A percentile compares a stretch with the other conserved stretches of the same genome.
These are phyloP conservation scores for Arxiozyma heterogenica DNA, from an alignment of 1,139 yeast genomes.

Conservation along the genomic window DNA sequence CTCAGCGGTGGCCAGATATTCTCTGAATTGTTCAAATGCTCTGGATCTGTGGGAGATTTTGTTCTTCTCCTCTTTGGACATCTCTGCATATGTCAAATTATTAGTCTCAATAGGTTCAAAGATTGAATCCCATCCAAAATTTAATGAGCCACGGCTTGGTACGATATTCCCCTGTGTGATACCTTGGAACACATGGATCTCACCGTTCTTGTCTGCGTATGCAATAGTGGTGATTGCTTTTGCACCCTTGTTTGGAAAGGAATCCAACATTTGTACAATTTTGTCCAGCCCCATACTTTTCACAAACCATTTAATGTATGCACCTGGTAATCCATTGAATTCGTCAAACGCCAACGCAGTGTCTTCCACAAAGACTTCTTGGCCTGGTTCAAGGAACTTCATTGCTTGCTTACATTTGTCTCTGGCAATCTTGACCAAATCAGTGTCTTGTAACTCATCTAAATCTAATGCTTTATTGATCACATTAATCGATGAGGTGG, in stretches of 20 bases:
- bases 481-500: constrained; percentile 35
- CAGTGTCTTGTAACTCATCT: constrained; percentile 82
- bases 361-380: constrained; percentile 91
- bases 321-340: constrained; percentile 83
- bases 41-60: constrained; percentile 75
- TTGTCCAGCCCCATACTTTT: constrained; percentile 63
- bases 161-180: constrained; percentile 75
- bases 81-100: constrained; percentile 78
- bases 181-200: constrained; percentile 75
- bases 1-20: constrained; percentile 24
- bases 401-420: constrained; percentile 82
- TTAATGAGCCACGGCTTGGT: constrained; percentile 56
- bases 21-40: constrained; percentile 67
- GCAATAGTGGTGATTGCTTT: constrained; percentile 90
- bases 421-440: constrained; percentile 64
- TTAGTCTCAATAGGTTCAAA: constrained; percentile 56
- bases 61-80: constrained; percentile 70
- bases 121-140: constrained; percentile 92
- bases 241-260: constrained; percentile 78
- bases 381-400: constrained; percentile 35
- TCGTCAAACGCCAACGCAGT: constrained; percentile 84
- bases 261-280: constrained; percentile 63
- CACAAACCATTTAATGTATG: constrained; percentile 84
- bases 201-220: constrained; percentile 77
- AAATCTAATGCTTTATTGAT: constrained; percentile 62